Percentiles rank a stretch among this genome's conserved stretches.
These are phyloP conservation scores for Coemansia sp. DNA, from an alignment of 192 early-diverging fungal genomes.

Conservation along the genomic window DNA sequence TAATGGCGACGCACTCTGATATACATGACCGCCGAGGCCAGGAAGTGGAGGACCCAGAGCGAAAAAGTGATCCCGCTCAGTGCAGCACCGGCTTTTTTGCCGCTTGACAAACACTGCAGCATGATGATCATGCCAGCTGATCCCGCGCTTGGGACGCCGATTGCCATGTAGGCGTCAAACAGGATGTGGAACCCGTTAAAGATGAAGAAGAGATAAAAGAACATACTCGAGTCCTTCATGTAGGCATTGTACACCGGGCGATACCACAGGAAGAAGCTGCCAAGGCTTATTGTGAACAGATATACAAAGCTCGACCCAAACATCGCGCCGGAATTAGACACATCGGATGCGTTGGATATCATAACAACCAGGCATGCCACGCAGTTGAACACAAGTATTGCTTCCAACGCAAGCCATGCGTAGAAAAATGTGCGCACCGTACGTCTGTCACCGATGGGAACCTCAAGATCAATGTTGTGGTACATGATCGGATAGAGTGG, in stretches of 20 bases:
- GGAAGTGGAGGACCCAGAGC: slow-evolving; percentile 65
- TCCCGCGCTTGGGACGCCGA: slow-evolving; percentile 81
- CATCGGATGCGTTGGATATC: slow-evolving; percentile 60
- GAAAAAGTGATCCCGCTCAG: slow-evolving; percentile 63
- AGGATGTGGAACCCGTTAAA: slow-evolving; percentile 84
- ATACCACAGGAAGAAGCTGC: slow-evolving; percentile 86
- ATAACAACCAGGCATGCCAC: slow-evolving; percentile 75
- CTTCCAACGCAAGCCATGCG: slow-evolving; percentile 72
- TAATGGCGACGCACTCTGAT: slow-evolving; percentile 66
- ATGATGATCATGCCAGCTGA: slow-evolving; percentile 80
- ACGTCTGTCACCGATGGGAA: slow-evolving; percentile 64
- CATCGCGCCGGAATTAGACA: slow-evolving; percentile 70
- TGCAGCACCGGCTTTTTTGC: slow-evolving; percentile 67
- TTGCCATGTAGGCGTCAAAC: slow-evolving; percentile 80
- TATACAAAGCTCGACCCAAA: slow-evolving; percentile 76
- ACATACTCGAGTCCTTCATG: slow-evolving; percentile 82
- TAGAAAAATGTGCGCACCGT: slow-evolving; percentile 69
- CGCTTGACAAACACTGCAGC: slow-evolving; percentile 66
- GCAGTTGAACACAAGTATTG: slow-evolving; percentile 74
- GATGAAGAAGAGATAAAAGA: slow-evolving; percentile 82
- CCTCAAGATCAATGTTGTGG: slow-evolving; percentile 73
- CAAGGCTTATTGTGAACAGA: slow-evolving; percentile 71
- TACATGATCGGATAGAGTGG: slow-evolving; percentile 83
- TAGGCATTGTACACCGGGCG: slow-evolving; percentile 86
- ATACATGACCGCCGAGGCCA: slow-evolving; percentile 61